These are phyloP conservation scores for Tillandsia leiboldiana DNA, from an alignment of 176 grass and related monocot genomes.

Conservation along the genomic window DNA sequence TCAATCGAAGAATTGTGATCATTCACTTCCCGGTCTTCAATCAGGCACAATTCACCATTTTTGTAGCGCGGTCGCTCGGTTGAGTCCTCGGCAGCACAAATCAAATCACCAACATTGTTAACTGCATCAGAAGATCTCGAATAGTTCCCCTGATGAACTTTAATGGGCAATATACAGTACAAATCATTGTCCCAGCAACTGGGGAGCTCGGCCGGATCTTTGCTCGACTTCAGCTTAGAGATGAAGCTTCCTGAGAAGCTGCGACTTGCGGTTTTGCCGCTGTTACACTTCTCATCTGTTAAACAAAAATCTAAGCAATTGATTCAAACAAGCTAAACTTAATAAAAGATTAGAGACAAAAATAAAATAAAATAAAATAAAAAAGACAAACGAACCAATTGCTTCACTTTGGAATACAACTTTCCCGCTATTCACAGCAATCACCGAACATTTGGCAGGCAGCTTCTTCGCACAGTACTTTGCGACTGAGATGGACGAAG, in stretches of 20 bases:
- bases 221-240: conserved; percentile 18
- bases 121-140: conserved; percentile 3
- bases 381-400: conserved; percentile 24
- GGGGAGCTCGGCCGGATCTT: conserved; percentile 30
- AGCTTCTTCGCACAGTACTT: conserved; percentile 93
- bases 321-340: background rate
- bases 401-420: conserved; percentile 62
- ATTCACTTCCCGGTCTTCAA: conserved; percentile 5
- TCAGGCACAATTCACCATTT: background rate
- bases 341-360: background rate
- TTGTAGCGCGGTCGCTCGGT: background rate
- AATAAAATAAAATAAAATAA: background rate
- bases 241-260: background rate
- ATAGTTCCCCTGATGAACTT: conserved; percentile 16
- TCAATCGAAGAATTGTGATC: conserved; percentile 6
- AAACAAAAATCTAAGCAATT: background rate
- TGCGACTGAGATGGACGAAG: conserved; percentile 40
- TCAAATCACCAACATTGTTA: conserved; percentile 11
- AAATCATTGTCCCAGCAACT: conserved; percentile 26
- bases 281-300: conserved; percentile 11
- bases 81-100: conserved; percentile 15
- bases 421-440: conserved; percentile 79
- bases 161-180: conserved; percentile 41
- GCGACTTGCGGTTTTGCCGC: background rate
- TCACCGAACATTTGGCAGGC: conserved; percentile 41